Evolutionary conservation across 176 grass and related monocot species (phyloP).

Genomic region (Lolium multiflorum): DNA sequence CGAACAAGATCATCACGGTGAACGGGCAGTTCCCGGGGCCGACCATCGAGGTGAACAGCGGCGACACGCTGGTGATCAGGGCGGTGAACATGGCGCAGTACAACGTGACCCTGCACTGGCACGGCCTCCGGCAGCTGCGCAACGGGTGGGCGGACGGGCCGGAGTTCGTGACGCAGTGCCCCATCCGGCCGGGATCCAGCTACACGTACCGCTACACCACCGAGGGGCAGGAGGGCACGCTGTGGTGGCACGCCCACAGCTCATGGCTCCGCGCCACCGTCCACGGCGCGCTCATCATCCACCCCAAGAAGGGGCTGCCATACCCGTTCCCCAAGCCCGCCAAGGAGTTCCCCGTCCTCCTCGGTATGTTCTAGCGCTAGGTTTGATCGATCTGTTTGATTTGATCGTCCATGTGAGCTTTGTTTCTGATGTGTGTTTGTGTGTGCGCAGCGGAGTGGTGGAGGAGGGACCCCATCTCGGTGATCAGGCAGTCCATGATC

Average conservation of each 20-base stretch:
- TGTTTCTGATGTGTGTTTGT: neutral
- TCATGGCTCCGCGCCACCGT: constrained; percentile 88
- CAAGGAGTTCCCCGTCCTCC: constrained; percentile 67
- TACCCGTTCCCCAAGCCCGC: constrained; percentile 77
- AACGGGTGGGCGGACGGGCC: constrained; percentile 85
- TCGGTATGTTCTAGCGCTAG: constrained; percentile 51
- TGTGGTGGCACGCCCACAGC: constrained; percentile 96
- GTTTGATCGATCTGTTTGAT: neutral
- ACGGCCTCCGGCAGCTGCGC: constrained; percentile 70
- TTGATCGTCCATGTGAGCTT: neutral
- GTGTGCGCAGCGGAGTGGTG: constrained; percentile 79
- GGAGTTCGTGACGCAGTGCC: constrained; percentile 87
- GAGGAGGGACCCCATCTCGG: constrained; percentile 67
- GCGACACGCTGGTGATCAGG: constrained; percentile 81
- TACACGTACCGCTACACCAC: constrained; percentile 84
- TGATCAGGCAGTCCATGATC: constrained; percentile 67
- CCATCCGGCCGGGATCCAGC: constrained; percentile 64
- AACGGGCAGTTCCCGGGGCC: constrained; percentile 87
- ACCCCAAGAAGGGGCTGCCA: constrained; percentile 54
- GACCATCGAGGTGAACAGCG: constrained; percentile 69
- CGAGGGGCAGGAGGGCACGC: constrained; percentile 73
- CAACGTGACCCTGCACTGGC: constrained; percentile 96
- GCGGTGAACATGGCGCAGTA: constrained; percentile 80
- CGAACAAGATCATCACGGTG: constrained; percentile 74
- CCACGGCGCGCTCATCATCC: constrained; percentile 84